Evolutionary conservation across 768 basidiomycete species (phyloP), one percentile per base, ranked within the genome.

Genomic region (Suillus subluteus): DNA sequence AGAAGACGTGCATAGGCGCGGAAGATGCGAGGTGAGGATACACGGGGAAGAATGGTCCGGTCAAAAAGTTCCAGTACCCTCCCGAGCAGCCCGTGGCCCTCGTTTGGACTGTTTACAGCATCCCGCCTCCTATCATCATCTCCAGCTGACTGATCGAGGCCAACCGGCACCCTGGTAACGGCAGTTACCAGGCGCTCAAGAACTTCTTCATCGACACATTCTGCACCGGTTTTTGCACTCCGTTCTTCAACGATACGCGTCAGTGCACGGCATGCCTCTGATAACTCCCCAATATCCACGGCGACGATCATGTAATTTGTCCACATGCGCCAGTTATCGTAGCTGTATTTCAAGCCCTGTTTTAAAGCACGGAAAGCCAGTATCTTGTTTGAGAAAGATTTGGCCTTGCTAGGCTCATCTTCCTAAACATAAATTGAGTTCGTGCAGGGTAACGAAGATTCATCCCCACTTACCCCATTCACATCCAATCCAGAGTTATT

Each of bases 261-360:
- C 26, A 95, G 82, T 0, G 96, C 97, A 46, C 94, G 89, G 66
- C 88, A 90, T 0, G 95, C 90, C 74, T 99, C 97, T 1, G 87
- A 83, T 59, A 98, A 84, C 74, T 99, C 96, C 8, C 96, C 97
- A 23, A 98, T 92, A 70, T 98, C 95, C 78, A 98, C 83, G 4
- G 94, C 86, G 35, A 99, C 90, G 73, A 98, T 82, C 91, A 94
- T 96, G 82, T 96, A 99, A 82, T 99, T 99, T 67, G 85, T 84
- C 98, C 98, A 99, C 92, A 99, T 96, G 23, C 95, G 87, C 96
- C 97, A 99, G 73, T 95, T 96, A 35, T 94, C 90, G 75, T 95
- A 92, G 59, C 87, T 86, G 76, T 86, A 87, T 71, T 89, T 90
- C 67, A 99, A 84, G 2, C 98, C 96, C 67, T 94, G 92, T 70